These are phyloP conservation scores for Primulina eburnea DNA, from an alignment of 257 asterid genomes.

Conservation along the genomic window DNA sequence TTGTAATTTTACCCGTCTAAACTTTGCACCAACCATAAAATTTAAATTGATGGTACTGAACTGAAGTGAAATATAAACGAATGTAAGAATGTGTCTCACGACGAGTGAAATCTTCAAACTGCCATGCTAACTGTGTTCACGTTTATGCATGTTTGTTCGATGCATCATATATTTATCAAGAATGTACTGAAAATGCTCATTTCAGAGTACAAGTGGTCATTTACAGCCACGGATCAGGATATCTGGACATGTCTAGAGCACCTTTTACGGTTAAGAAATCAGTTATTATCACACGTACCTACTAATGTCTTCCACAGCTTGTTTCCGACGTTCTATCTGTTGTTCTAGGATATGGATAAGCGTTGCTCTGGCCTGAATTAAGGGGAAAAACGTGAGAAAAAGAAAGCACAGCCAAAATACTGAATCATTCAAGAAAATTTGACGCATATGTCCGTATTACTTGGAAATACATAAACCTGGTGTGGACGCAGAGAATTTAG, in stretches of 20 bases:
- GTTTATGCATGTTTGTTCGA: not conserved
- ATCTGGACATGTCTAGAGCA: conserved; percentile 4
- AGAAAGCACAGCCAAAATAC: conserved; percentile 17
- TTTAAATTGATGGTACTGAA: not conserved
- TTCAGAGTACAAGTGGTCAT: not conserved
- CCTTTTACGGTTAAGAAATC: not conserved
- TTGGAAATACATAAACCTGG: conserved; percentile 54
- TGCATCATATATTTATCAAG: not conserved
- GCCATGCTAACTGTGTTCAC: not conserved
- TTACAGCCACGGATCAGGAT: not conserved
- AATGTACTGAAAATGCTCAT: not conserved
- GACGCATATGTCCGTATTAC: not conserved
- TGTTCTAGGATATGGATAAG: conserved; percentile 89
- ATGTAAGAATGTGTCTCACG: not conserved
- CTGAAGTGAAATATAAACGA: not conserved
- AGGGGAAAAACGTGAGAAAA: conserved; percentile 9
- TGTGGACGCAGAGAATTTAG: conserved; percentile 94
- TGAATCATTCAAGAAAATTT: conserved; percentile 11
- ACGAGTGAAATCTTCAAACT: not conserved
- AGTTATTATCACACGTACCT: conserved; percentile 38
- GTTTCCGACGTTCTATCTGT: conserved; percentile 86
- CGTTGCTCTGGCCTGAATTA: conserved; percentile 91
- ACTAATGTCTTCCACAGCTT: conserved; percentile 95
- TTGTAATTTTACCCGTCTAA: not conserved
- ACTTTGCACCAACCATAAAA: not conserved